phyloP scores from a whole-genome alignment of 768 basidiomycete genomes.

The Tephrocybe sp. region DNA sequence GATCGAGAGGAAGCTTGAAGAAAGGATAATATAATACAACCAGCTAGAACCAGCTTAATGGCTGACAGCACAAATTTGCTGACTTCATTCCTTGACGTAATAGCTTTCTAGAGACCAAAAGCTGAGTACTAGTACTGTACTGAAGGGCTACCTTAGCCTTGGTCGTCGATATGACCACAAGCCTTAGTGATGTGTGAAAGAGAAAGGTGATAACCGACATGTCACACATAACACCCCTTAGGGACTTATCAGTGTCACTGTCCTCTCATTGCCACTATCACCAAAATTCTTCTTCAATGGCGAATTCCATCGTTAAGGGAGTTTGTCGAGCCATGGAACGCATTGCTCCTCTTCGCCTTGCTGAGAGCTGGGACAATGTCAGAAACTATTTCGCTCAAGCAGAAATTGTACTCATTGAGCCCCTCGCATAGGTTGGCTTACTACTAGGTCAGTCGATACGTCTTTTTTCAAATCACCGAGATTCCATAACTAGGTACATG shows the following conservation, averaged over 20 bases:
- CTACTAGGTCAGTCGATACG: constrained; percentile 53
- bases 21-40: background rate
- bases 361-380: constrained; percentile 95
- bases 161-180: no score
- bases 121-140: no score
- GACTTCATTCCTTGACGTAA: no score
- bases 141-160: no score
- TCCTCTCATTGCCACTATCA: no score
- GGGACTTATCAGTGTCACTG: no score
- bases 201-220: no score
- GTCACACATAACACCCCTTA: no score
- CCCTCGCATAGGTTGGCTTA: constrained; percentile 58
- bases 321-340: constrained; percentile 73
- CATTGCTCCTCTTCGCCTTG: constrained; percentile 82
- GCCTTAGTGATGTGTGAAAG: no score
- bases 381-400: constrained; percentile 26
- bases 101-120: no score
- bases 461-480: background rate
- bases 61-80: no score
- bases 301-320: constrained; percentile 40
- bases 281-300: constrained; percentile 18
- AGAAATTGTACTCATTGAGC: constrained; percentile 9
- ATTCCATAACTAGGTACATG: constrained; percentile 4
- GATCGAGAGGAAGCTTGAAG: background rate
- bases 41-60: no score